Evolutionary conservation across 2,329 filamentous ascomycete genomes (phyloP).

Genomic region (Hymenoscyphus albidus): DNA sequence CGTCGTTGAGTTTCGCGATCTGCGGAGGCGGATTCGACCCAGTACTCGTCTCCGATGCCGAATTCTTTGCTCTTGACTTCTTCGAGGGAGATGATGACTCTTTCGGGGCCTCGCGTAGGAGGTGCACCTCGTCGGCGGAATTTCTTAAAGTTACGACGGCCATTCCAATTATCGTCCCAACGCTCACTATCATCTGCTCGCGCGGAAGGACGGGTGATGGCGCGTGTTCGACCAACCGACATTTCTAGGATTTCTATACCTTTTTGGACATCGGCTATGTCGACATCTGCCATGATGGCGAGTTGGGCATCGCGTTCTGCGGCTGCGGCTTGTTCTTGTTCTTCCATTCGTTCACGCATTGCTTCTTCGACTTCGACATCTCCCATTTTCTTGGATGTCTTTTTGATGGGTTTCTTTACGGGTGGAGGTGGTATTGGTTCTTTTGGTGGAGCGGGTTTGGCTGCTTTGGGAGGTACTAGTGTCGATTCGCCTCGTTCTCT

Average conservation of each 20-base stretch:
- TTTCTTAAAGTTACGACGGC: conserved; percentile 91
- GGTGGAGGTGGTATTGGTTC: conserved; percentile 26
- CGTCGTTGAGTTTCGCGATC: conserved; percentile 36
- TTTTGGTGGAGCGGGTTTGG: not conserved
- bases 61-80: conserved; percentile 55
- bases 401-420: conserved; percentile 14
- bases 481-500: conserved; percentile 35
- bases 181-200: conserved; percentile 50
- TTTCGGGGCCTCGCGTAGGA: conserved; percentile 32
- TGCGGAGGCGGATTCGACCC: conserved; percentile 36
- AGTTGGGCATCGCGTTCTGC: conserved; percentile 53
- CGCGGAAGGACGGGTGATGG: conserved; percentile 26
- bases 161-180: conserved; percentile 91
- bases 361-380: conserved; percentile 63
- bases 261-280: conserved; percentile 68
- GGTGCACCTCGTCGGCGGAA: conserved; percentile 63
- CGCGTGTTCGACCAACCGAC: conserved; percentile 48
- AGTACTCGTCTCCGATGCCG: conserved; percentile 58
- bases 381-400: conserved; percentile 51
- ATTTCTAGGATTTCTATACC: conserved; percentile 76
- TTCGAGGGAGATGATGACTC: conserved; percentile 57
- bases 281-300: conserved; percentile 58
- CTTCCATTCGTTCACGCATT: conserved; percentile 52
- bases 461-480: conserved; percentile 19
- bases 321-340: conserved; percentile 61